A percentile compares a stretch with the other conserved stretches of the same genome.
Conservation (phyloP, 352 stramenopile genomes). For the Pythium phragmitis region DNA sequence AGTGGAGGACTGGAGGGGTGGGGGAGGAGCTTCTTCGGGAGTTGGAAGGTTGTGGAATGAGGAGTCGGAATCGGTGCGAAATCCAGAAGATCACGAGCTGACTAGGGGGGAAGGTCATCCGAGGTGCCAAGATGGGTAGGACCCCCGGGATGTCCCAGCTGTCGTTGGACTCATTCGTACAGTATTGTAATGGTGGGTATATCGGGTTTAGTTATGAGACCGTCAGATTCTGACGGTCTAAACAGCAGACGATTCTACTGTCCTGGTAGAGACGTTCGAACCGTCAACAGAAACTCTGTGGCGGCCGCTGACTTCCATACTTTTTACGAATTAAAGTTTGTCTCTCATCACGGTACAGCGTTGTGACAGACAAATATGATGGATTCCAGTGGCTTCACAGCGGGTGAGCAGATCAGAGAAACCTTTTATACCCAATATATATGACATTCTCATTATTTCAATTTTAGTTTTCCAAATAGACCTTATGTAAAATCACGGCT, state of each 20-base stretch:
- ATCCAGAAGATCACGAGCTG: neutral
- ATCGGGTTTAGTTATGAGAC: neutral
- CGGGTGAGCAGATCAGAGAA: neutral
- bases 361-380: neutral
- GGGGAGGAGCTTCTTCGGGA: neutral
- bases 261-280: too few relatives aligned
- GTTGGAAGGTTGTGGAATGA: slow-evolving; percentile 6
- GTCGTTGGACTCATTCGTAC: too few relatives aligned
- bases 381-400: neutral
- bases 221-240: neutral
- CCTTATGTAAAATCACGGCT: too few relatives aligned
- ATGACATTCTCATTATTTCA: neutral
- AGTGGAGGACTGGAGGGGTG: neutral
- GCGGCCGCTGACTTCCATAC: neutral
- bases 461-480: neutral
- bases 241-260: neutral
- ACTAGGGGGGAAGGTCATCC: too few relatives aligned
- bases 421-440: neutral
- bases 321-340: neutral
- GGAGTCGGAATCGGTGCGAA: neutral
- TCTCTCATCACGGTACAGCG: neutral
- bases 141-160: neutral
- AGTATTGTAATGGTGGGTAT: too few relatives aligned
- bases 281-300: neutral
- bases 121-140: too few relatives aligned